Percentiles rank a stretch among this genome's conserved stretches.
These are phyloP conservation scores for Ecytonucleospora hepatopenaei DNA, from an alignment of 371 early-diverging fungal species.

Conservation along the genomic window DNA sequence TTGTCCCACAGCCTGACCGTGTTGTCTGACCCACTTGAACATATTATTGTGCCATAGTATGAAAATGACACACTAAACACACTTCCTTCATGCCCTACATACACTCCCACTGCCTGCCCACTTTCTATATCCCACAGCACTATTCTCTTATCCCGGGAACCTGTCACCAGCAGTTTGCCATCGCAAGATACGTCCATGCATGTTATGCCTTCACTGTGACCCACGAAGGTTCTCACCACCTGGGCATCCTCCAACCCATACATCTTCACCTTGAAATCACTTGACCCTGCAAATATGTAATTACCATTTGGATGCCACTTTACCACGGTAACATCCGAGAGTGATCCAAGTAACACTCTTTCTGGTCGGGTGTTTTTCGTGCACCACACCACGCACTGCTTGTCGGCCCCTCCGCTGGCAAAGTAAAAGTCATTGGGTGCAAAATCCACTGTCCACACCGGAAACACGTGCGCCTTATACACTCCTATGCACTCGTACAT, in stretches of 20 bases:
- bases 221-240: constrained; percentile 78
- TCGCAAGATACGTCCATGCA: constrained; percentile 77
- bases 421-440: constrained; percentile 80
- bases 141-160: constrained; percentile 70
- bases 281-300: constrained; percentile 82
- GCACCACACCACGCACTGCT: constrained; percentile 85
- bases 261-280: constrained; percentile 79
- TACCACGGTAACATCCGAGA: constrained; percentile 82
- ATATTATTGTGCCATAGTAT: constrained; percentile 70
- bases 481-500: constrained; percentile 72
- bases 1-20: constrained; percentile 82
- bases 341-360: constrained; percentile 86
- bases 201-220: constrained; percentile 72
- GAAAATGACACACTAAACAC: constrained; percentile 79
- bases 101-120: constrained; percentile 72
- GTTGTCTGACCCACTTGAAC: constrained; percentile 75
- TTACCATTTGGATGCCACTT: constrained; percentile 93
- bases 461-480: constrained; percentile 90
- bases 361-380: constrained; percentile 81
- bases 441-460: constrained; percentile 84
- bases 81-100: constrained; percentile 71
- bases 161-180: constrained; percentile 78
- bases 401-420: constrained; percentile 84
- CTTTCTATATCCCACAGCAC: constrained; percentile 88
- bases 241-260: constrained; percentile 84